A percentile compares a stretch with the other conserved stretches of the same genome.
These are phyloP conservation scores for Tillandsia fasciculata DNA, from an alignment of 176 grass and related monocot genomes.

Conservation along the genomic window DNA sequence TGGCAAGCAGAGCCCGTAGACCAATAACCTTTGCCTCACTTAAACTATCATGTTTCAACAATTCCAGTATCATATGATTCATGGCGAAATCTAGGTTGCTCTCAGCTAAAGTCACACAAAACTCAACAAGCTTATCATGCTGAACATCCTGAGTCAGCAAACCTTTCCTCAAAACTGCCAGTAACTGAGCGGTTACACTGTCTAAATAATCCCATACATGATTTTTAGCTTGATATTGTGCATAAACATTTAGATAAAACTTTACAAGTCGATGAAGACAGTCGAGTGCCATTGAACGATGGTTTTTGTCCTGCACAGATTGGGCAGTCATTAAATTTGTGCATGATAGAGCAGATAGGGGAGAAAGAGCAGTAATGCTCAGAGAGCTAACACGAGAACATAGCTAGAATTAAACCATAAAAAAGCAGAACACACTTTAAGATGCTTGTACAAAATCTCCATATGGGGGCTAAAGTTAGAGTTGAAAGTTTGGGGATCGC, in stretches of 20 bases:
- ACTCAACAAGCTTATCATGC: slow-evolving; percentile 97
- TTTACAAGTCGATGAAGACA: slow-evolving; percentile 94
- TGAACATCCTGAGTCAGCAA: slow-evolving; percentile 90
- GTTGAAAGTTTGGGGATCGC: slow-evolving; percentile 77
- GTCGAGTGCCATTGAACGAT: slow-evolving; percentile 95
- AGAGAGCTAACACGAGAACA: neutral
- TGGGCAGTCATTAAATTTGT: slow-evolving; percentile 22
- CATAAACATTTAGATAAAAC: slow-evolving; percentile 96
- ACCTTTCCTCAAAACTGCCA: slow-evolving; percentile 81
- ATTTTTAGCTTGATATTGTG: slow-evolving; percentile 66
- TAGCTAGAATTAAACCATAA: slow-evolving; percentile 9
- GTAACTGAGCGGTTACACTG: slow-evolving; percentile 90
- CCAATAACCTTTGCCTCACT: slow-evolving; percentile 99
- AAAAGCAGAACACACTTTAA: slow-evolving; percentile 47
- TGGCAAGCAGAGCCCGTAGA: slow-evolving; percentile 79
- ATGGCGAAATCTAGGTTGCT: slow-evolving; percentile 89
- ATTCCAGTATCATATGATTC: slow-evolving; percentile 97
- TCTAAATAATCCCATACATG: slow-evolving; percentile 89
- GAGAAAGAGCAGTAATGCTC: slow-evolving; percentile 9
- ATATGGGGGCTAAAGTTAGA: slow-evolving; percentile 57
- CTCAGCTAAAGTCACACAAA: slow-evolving; percentile 86
- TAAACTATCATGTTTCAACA: slow-evolving; percentile 77
- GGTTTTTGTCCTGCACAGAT: slow-evolving; percentile 83
- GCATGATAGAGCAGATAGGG: slow-evolving; percentile 14
- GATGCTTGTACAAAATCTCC: slow-evolving; percentile 93